phyloP scores from a whole-genome alignment of 768 basidiomycete genomes.

The Phanerochaete sordida region DNA sequence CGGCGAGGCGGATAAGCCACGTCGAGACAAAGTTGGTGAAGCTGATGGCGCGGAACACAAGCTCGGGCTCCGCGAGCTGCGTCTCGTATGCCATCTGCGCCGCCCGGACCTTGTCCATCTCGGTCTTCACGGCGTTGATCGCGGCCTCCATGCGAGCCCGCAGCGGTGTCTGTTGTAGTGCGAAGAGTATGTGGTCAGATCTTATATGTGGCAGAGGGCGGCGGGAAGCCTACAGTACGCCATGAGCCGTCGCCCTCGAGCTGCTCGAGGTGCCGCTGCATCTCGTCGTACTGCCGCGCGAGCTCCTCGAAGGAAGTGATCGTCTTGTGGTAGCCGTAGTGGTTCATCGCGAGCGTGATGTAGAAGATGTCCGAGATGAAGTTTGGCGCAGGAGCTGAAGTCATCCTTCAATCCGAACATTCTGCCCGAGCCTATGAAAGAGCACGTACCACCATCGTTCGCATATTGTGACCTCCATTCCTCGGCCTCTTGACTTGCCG shows the following conservation, averaged over 20 bases:
- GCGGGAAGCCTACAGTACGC: slow-evolving; percentile 59
- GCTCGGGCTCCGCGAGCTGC: slow-evolving; percentile 83
- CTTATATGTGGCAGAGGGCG: neutral
- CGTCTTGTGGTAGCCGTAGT: slow-evolving; percentile 83
- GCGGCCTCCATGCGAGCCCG: slow-evolving; percentile 77
- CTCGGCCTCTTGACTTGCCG: slow-evolving; percentile 82
- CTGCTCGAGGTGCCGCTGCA: slow-evolving; percentile 72
- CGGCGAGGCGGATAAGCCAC: slow-evolving; percentile 90
- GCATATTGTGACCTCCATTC: slow-evolving; percentile 60
- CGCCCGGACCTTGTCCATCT: slow-evolving; percentile 67
- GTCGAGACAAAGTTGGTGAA: slow-evolving; percentile 91
- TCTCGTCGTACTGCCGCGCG: slow-evolving; percentile 70
- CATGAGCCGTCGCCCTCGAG: slow-evolving; percentile 76
- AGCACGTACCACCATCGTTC: slow-evolving; percentile 37
- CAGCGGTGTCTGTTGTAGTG: slow-evolving; percentile 49
- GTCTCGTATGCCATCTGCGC: slow-evolving; percentile 79
- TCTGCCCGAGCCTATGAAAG: neutral
- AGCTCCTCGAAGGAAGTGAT: slow-evolving; percentile 74
- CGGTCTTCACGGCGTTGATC: slow-evolving; percentile 68
- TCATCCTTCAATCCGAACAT: neutral
- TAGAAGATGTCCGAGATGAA: slow-evolving; percentile 97
- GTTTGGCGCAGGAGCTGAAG: slow-evolving; percentile 55
- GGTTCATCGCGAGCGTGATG: slow-evolving; percentile 80
- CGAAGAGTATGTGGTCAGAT: neutral
- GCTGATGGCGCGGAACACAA: slow-evolving; percentile 71